Base-by-base conservation (phyloP, 768 basidiomycete species). In the Suillus plorans region DNA sequence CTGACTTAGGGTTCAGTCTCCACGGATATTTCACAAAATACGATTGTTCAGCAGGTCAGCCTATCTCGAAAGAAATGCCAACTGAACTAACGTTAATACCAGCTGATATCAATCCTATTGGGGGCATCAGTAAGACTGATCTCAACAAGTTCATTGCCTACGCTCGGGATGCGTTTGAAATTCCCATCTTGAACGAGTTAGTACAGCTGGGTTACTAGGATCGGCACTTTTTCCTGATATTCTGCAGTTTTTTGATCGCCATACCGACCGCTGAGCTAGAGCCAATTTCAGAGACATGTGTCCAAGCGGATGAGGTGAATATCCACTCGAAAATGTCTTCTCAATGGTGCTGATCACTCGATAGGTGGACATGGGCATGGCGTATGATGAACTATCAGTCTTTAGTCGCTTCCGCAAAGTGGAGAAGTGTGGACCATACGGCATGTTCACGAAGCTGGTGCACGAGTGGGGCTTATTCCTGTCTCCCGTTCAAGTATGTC, bases 101-200 rank as follows among this genome's bases (percentile, higher is more conserved):
- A 89, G 97, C 97, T 66, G 97, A 99, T 74, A 88, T 99, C 72
- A 99, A 99, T 76, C 97, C 97, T 3, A 99, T 99, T 66, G 97
- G 97, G 3, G 94, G 92, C 0, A 98, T 99, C 74, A 97, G 94
- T 75, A 99, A 99, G 79, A 95, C 95, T 0, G 97, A 99, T 76
- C 79, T 99, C 64, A 99, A 97, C 81, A 90, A 89, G 69, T 99
- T 99, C 74, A 97, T 99, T 67, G 89, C 88, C 0, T 95, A 90
- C 69, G 95, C 94, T 1, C 80, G 86, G 65, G 81, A 79, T 61
- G 81, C 87, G 1, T 97, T 98, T 69, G 87, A 95, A 39, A 78
- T 99, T 44, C 96, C 96, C 0, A 85, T 99, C 63, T 81, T 99
- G 50, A 81, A 79, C 44, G 86, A 86, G 96, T 94, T 65, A 22